Evolutionary conservation across 176 grass and related monocot species (phyloP).

Genomic region (Saccharum spontaneum): DNA sequence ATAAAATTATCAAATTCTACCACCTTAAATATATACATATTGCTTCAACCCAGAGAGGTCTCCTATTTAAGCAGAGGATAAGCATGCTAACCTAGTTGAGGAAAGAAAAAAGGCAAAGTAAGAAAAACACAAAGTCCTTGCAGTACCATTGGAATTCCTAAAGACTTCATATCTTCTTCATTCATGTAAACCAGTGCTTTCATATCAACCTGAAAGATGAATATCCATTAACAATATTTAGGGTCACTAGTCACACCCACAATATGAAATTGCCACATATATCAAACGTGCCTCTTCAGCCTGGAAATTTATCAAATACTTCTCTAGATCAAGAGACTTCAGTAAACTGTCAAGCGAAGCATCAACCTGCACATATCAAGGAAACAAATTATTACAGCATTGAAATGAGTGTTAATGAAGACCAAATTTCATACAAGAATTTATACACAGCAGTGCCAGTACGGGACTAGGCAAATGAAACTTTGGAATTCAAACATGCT

Average conservation of each 20-base stretch:
- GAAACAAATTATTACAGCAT: conserved; percentile 17
- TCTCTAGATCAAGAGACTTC: conserved; percentile 65
- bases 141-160: conserved; percentile 83
- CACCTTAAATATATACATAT: conserved; percentile 20
- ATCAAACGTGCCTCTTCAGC: conserved; percentile 65
- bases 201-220: conserved; percentile 70
- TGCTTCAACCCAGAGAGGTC: not conserved
- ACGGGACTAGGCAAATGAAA: not conserved
- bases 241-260: not conserved
- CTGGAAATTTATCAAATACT: conserved; percentile 64
- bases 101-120: not conserved
- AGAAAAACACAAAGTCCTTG: not conserved
- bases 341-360: conserved; percentile 53
- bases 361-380: conserved; percentile 43
- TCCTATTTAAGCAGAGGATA: not conserved
- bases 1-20: not conserved
- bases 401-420: not conserved
- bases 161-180: conserved; percentile 67
- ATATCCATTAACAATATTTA: conserved; percentile 10
- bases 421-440: not conserved
- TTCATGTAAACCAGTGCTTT: conserved; percentile 66
- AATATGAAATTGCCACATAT: conserved; percentile 4
- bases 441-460: not conserved
- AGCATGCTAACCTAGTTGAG: not conserved
- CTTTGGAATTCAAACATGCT: not conserved